Evolutionary conservation across 176 grass and related monocot genomes (phyloP).

Genomic region (Carex myosuroides): DNA sequence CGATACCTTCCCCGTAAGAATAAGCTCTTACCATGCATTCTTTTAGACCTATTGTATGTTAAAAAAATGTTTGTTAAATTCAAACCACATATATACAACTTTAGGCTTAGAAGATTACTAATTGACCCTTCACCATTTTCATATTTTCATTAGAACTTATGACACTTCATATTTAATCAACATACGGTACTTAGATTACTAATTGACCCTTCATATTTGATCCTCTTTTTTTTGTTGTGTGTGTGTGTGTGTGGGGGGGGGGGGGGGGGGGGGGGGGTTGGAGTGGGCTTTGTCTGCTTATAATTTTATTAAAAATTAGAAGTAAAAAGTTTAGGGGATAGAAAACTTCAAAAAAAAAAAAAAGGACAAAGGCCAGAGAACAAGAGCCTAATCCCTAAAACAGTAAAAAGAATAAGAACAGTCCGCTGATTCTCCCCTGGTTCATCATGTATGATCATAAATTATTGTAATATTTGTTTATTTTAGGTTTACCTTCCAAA

Average conservation of each 20-base stretch:
- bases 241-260: too few relatives aligned
- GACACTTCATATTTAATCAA: background rate
- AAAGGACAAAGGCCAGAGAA: background rate
- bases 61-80: background rate
- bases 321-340: background rate
- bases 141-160: background rate
- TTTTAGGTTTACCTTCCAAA: constrained; percentile 61
- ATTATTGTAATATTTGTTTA: background rate
- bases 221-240: background rate
- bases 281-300: background rate
- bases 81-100: background rate
- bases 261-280: background rate
- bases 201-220: too few relatives aligned
- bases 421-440: background rate
- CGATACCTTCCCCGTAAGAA: constrained; percentile 75
- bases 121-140: background rate
- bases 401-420: background rate
- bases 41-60: constrained; percentile 63
- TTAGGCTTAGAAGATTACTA: background rate
- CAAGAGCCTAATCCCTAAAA: background rate
- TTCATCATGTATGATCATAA: background rate
- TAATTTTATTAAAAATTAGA: background rate
- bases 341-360: background rate
- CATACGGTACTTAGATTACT: background rate
- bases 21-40: constrained; percentile 83